Conservation (phyloP, 2,329 filamentous ascomycete genomes). For the Neobulgaria alba region DNA sequence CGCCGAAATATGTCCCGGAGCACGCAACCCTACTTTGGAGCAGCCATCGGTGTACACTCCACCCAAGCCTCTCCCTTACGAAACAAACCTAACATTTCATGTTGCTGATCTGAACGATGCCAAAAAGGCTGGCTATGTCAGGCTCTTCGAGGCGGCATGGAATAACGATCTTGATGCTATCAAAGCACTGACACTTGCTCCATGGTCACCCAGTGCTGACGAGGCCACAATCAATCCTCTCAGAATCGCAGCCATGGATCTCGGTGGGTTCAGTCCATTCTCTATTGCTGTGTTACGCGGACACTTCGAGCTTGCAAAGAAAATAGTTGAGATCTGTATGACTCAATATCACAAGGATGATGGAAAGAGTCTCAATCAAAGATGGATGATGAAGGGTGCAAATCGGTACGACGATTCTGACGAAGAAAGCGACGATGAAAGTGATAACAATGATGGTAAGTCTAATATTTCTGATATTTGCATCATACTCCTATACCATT, state of each 20-base stretch:
- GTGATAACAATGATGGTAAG: constrained; percentile 10
- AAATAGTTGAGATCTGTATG: constrained; percentile 60
- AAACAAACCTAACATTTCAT: constrained; percentile 15
- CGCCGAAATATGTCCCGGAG: constrained; percentile 48
- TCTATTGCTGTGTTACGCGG: constrained; percentile 58
- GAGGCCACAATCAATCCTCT: constrained; percentile 49
- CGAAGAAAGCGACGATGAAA: constrained; percentile 24
- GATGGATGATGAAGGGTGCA: constrained; percentile 34
- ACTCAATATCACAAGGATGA: constrained; percentile 56
- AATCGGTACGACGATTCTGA: constrained; percentile 17
- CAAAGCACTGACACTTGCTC: constrained; percentile 52
- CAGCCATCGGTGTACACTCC: constrained; percentile 27
- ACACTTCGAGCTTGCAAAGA: constrained; percentile 53
- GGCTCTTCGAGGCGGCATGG: constrained; percentile 70
- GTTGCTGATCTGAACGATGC: constrained; percentile 40
- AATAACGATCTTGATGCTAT: constrained; percentile 56
- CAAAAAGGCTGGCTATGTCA: constrained; percentile 50
- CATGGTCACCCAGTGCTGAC: constrained; percentile 42
- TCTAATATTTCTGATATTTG: not conserved
- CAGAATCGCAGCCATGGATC: constrained; percentile 52
- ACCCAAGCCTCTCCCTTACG: constrained; percentile 10
- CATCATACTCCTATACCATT: too few species aligned
- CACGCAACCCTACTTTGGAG: not conserved
- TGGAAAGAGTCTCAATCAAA: constrained; percentile 14
- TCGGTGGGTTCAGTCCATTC: constrained; percentile 43